A percentile compares a stretch with the other conserved stretches of the same genome.
Conservation (phyloP, 208 protist species). For the Herpetomonas samuelpessoai region DNA sequence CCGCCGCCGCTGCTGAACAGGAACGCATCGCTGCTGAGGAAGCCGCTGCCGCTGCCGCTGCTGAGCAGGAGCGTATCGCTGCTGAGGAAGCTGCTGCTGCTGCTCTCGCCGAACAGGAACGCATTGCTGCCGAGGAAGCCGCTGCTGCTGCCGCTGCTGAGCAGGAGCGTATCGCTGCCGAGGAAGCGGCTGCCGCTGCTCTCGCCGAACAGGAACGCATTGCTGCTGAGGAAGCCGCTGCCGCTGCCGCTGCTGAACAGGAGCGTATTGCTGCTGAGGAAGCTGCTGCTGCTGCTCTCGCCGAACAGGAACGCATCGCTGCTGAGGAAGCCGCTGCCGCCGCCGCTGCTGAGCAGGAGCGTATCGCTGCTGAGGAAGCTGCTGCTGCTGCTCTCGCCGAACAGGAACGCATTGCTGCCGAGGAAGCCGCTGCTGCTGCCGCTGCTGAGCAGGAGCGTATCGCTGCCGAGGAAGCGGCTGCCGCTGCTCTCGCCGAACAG, state of each 20-base stretch:
- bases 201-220: slow-evolving; percentile 12
- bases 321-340: slow-evolving; percentile 8
- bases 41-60: no score
- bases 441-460: slow-evolving; percentile 17
- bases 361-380: slow-evolving; percentile 14
- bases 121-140: slow-evolving; percentile 13
- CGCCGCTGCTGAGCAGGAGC: slow-evolving; percentile 12
- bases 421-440: slow-evolving; percentile 6
- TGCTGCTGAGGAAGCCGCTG: slow-evolving; percentile 9
- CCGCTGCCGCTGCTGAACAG: no score
- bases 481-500: slow-evolving; percentile 7
- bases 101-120: slow-evolving; percentile 12
- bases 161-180: slow-evolving; percentile 11
- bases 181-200: slow-evolving; percentile 7
- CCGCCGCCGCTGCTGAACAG: no score
- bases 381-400: slow-evolving; percentile 8
- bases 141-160: slow-evolving; percentile 17
- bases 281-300: no score
- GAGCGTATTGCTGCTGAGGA: slow-evolving; percentile 12
- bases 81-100: slow-evolving; percentile 6
- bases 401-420: neutral
- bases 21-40: slow-evolving; percentile 1
- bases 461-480: slow-evolving; percentile 6
- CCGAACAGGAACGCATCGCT: slow-evolving; percentile 10
- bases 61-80: slow-evolving; percentile 7